Evolutionary conservation across 768 basidiomycete genomes (phyloP).

Genomic region (Lactarius sp.): DNA sequence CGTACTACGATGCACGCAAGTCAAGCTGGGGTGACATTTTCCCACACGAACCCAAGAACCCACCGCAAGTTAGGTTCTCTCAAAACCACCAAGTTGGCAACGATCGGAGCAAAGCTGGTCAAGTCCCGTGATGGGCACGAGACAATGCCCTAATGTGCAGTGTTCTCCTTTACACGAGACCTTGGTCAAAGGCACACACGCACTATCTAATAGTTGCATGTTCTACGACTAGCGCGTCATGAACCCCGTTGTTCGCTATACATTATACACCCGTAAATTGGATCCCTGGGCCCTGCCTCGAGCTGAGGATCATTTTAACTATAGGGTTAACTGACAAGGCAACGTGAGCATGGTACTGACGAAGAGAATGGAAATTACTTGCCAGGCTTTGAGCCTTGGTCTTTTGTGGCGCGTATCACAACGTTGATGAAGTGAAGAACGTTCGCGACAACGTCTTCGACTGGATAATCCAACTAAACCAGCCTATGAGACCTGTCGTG

Average conservation of each 20-base stretch:
- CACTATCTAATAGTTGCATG: background rate
- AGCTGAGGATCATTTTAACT: constrained; percentile 77
- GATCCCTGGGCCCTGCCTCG: constrained; percentile 85
- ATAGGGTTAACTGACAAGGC: constrained; percentile 59
- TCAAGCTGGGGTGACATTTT: constrained; percentile 93
- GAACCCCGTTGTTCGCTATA: background rate
- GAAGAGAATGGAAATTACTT: constrained; percentile 15
- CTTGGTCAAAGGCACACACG: background rate
- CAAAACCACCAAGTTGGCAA: constrained; percentile 37
- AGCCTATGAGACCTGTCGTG: background rate
- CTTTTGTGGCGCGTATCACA: constrained; percentile 64
- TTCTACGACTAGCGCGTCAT: background rate
- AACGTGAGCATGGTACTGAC: background rate
- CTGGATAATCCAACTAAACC: constrained; percentile 62
- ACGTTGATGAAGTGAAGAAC: constrained; percentile 68
- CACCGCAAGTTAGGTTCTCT: constrained; percentile 53
- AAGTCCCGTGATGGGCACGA: background rate
- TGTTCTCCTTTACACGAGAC: background rate
- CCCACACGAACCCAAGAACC: constrained; percentile 82
- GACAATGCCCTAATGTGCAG: background rate
- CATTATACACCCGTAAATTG: constrained; percentile 69
- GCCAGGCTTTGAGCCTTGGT: constrained; percentile 43
- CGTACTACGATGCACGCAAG: constrained; percentile 93
- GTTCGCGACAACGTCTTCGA: constrained; percentile 75
- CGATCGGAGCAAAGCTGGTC: constrained; percentile 28